Evolutionary conservation across 495 filamentous ascomycete genomes (phyloP).

Genomic region (Penicillium chermesinum): DNA sequence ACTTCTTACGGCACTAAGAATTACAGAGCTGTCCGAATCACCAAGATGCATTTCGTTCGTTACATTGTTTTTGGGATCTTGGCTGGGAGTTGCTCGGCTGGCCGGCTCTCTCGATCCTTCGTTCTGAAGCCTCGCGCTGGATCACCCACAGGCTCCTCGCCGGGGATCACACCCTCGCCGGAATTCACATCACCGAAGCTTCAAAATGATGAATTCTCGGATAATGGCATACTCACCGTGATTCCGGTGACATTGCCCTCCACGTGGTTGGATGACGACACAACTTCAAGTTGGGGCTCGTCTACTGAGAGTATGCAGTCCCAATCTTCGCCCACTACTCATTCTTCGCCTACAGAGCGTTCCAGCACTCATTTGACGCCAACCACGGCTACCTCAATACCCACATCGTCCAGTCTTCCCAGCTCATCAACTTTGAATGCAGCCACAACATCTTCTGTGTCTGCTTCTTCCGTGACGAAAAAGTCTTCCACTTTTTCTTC

Average conservation of each 20-base stretch:
- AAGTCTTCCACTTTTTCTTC: no score
- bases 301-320: not conserved
- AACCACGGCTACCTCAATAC: no score
- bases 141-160: not conserved
- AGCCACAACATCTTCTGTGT: no score
- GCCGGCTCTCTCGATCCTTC: constrained; percentile 28
- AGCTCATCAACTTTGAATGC: no score
- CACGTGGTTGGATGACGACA: not conserved
- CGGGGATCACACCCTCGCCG: not conserved
- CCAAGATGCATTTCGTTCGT: constrained; percentile 23
- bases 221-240: not conserved
- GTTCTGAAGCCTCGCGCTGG: not conserved
- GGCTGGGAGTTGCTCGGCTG: constrained; percentile 29
- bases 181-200: not conserved
- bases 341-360: no score
- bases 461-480: no score
- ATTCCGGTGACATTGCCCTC: not conserved
- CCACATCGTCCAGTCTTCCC: no score
- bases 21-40: not conserved
- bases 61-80: constrained; percentile 15
- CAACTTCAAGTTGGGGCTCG: not conserved
- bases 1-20: not conserved
- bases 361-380: no score
- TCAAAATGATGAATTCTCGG: not conserved
- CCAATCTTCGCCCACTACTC: no score